A percentile compares a stretch with the other conserved stretches of the same genome.
phyloP scores from a whole-genome alignment of 768 basidiomycete species.

The Termitomyces sp. region DNA sequence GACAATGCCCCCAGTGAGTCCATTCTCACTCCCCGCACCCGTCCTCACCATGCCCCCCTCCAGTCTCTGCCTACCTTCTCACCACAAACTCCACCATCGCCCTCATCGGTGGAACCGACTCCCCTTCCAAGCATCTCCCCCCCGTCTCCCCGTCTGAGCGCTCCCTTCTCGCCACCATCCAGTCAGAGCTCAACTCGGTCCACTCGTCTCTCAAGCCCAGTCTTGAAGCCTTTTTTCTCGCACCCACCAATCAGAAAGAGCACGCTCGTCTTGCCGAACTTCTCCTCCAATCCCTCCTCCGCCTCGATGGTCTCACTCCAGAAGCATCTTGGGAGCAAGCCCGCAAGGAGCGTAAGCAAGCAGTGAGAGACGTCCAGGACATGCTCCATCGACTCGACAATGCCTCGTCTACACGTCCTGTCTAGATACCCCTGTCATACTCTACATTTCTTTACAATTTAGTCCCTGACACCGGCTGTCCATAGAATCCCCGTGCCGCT shows the following conservation, averaged over 20 bases:
- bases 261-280: slow-evolving; percentile 70
- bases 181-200: slow-evolving; percentile 48
- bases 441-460: slow-evolving; percentile 21
- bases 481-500: slow-evolving; percentile 12
- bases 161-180: slow-evolving; percentile 49
- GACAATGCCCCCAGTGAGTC: slow-evolving; percentile 60
- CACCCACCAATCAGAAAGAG: slow-evolving; percentile 29
- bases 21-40: not conserved
- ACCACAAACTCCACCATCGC: slow-evolving; percentile 65
- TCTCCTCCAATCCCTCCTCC: slow-evolving; percentile 81
- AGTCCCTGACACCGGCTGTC: slow-evolving; percentile 23
- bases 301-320: slow-evolving; percentile 77
- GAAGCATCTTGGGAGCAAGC: slow-evolving; percentile 78
- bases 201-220: slow-evolving; percentile 50
- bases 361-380: slow-evolving; percentile 81
- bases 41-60: slow-evolving; percentile 9
- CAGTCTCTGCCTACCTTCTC: slow-evolving; percentile 76
- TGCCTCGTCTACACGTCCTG: slow-evolving; percentile 44
- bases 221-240: slow-evolving; percentile 52
- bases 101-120: slow-evolving; percentile 51
- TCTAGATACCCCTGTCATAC: slow-evolving; percentile 10
- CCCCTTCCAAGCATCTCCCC: slow-evolving; percentile 16
- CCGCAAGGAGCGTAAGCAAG: slow-evolving; percentile 76
- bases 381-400: slow-evolving; percentile 78
- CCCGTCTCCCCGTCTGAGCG: slow-evolving; percentile 39